Evolutionary conservation across 129 eudicot species (phyloP).

Genomic region (Lactuca sativa): DNA sequence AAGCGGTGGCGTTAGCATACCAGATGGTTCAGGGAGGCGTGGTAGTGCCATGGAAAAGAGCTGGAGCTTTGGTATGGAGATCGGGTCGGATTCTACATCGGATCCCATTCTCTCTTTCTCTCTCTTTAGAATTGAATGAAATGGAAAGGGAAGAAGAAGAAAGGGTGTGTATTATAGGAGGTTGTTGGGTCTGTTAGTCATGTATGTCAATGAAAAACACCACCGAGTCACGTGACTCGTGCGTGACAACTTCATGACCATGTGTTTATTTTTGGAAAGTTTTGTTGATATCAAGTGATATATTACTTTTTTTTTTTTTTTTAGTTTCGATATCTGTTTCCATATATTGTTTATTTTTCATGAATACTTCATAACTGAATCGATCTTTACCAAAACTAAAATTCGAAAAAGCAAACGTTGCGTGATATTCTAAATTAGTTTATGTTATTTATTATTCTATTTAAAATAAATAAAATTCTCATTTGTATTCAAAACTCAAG

Average conservation of each 20-base stretch:
- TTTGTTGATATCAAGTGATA: background rate
- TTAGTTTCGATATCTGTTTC: background rate
- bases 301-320: no score
- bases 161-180: constrained; percentile 9
- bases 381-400: no score
- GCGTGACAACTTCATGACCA: constrained; percentile 12
- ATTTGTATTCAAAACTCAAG: background rate
- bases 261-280: background rate
- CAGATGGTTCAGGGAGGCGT: constrained; percentile 44
- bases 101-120: constrained; percentile 31
- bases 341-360: no score
- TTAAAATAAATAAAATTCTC: no score
- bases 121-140: constrained; percentile 8
- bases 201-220: constrained; percentile 13
- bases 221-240: constrained; percentile 28
- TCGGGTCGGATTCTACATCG: constrained; percentile 33
- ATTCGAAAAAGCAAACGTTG: no score
- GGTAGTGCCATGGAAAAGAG: constrained; percentile 25
- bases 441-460: background rate
- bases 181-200: constrained; percentile 9
- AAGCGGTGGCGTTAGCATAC: constrained; percentile 63
- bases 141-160: background rate
- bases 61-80: constrained; percentile 41
- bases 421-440: no score
- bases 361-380: no score